A percentile compares a stretch with the other conserved stretches of the same genome.
phyloP scores from a whole-genome alignment of 257 asterid species.

The Solanum paucissectum region DNA sequence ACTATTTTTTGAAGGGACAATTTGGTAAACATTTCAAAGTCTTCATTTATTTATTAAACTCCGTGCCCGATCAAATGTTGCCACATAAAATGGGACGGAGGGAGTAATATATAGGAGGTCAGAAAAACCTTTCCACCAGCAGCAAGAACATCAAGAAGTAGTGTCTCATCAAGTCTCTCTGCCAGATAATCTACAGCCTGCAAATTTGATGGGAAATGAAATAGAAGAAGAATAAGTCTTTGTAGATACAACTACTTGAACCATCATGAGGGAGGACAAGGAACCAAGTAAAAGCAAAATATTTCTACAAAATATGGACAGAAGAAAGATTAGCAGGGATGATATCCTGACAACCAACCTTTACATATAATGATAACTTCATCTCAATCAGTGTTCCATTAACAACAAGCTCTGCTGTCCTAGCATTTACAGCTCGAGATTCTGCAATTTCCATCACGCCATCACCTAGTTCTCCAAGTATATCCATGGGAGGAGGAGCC shows the following conservation, averaged over 20 bases:
- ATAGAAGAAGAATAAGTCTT: background rate
- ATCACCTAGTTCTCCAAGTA: conserved; percentile 60
- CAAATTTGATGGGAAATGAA: conserved; percentile 10
- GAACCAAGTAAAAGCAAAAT: background rate
- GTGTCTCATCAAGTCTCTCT: conserved; percentile 46
- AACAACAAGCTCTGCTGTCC: conserved; percentile 82
- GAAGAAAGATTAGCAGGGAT: background rate
- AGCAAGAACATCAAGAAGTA: conserved; percentile 79
- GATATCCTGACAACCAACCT: conserved; percentile 37
- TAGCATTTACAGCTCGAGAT: conserved; percentile 25
- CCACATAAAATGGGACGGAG: too few species aligned
- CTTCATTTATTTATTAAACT: too few species aligned
- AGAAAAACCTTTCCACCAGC: conserved; percentile 90
- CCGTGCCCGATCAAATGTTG: too few species aligned
- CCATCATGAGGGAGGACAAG: background rate
- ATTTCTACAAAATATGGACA: conserved; percentile 4
- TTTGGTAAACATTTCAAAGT: too few species aligned
- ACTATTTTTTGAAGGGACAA: too few species aligned
- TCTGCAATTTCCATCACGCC: conserved; percentile 35
- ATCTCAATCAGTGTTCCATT: conserved; percentile 75
- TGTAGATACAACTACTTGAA: background rate
- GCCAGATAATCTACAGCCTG: conserved; percentile 55
- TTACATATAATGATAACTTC: conserved; percentile 74
- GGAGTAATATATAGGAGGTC: background rate
- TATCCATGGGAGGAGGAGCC: conserved; percentile 79